These are phyloP conservation scores for Larix kaempferi DNA, from an alignment of 75 land plant genomes.

Conservation along the genomic window DNA sequence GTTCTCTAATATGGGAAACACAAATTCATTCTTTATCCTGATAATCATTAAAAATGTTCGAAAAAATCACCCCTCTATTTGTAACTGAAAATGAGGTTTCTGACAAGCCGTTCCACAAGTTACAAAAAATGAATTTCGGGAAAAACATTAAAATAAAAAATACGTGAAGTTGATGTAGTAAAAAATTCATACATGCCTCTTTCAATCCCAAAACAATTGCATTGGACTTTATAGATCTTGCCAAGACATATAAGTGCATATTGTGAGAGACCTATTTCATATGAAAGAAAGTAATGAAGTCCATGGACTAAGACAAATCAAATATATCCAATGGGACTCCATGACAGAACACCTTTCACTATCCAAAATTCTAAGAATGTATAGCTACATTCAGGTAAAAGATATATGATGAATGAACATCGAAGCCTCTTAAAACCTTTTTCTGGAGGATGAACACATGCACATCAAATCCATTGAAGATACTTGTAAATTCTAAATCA, in stretches of 20 bases:
- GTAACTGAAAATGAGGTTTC: not conserved
- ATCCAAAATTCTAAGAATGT: not conserved
- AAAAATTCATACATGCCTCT: conserved; percentile 47
- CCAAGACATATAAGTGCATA: conserved; percentile 1
- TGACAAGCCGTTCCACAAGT: not conserved
- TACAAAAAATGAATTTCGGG: not conserved
- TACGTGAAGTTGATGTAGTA: conserved; percentile 56
- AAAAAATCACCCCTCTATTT: not conserved
- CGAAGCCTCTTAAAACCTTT: too few species aligned
- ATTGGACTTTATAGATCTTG: conserved; percentile 68
- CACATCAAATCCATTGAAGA: too few species aligned
- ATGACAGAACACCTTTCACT: not conserved
- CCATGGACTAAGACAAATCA: not conserved
- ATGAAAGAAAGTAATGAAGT: not conserved
- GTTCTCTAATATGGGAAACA: not conserved
- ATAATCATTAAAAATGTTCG: not conserved
- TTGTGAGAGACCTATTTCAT: not conserved
- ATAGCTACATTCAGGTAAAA: not conserved
- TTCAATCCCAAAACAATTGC: conserved; percentile 42
- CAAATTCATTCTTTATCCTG: conserved; percentile 2
- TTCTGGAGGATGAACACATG: too few species aligned
- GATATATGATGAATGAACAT: too few species aligned
- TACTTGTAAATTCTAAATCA: too few species aligned
- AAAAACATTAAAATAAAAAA: not conserved
- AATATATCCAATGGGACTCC: not conserved